Percentiles rank a stretch among this genome's conserved stretches.
These are phyloP conservation scores for Sphaerobolus stellatus DNA, from an alignment of 1,284 basidiomycete genomes.

Conservation along the genomic window DNA sequence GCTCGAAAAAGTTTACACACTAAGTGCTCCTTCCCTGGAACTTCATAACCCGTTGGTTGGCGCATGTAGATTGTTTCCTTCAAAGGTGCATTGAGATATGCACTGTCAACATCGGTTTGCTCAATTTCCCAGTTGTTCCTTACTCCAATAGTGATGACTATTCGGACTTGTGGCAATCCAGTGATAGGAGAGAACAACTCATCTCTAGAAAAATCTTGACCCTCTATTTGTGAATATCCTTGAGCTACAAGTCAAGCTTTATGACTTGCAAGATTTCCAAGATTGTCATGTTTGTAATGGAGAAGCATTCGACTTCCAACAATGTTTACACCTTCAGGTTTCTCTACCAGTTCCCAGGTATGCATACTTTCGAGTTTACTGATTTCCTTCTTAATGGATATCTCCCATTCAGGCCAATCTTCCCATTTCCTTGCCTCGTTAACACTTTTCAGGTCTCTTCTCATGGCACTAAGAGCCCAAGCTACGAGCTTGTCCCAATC, in stretches of 20 bases:
- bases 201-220: constrained; percentile 42
- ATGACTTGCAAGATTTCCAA: no score
- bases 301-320: constrained; percentile 19
- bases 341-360: constrained; percentile 29
- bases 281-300: not conserved
- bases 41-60: constrained; percentile 35
- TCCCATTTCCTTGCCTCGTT: constrained; percentile 24
- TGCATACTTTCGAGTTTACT: constrained; percentile 20
- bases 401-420: constrained; percentile 30
- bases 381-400: constrained; percentile 32
- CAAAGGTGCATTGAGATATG: constrained; percentile 41
- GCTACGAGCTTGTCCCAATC: no score
- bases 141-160: no score
- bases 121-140: no score
- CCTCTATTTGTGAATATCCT: no score
- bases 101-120: constrained; percentile 50
- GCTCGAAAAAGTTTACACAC: no score
- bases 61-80: constrained; percentile 41
- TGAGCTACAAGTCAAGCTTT: no score
- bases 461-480: no score
- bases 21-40: constrained; percentile 25
- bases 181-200: constrained; percentile 44
- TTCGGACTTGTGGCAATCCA: no score
- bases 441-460: not conserved
- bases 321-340: constrained; percentile 23